Percentiles rank a stretch among this genome's conserved stretches.
Conservation (phyloP, 441 rosid species). For the Hura crepitans region DNA sequence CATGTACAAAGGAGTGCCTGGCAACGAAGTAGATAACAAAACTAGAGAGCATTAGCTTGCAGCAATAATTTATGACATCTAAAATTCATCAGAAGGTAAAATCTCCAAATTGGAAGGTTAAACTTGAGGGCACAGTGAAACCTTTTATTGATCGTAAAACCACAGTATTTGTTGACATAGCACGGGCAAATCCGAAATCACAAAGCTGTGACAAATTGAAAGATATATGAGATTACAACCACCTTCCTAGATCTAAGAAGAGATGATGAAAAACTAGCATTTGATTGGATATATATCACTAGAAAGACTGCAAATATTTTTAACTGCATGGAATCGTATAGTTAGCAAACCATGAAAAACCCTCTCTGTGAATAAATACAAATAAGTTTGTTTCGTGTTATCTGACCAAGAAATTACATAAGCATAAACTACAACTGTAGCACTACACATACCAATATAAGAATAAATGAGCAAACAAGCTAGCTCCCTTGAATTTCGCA, state of each 20-base stretch:
- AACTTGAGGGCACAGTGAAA: conserved; percentile 22
- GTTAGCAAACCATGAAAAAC: neutral
- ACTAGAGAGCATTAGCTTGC: neutral
- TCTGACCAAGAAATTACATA: neutral
- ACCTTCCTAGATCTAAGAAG: neutral
- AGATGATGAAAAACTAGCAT: conserved; percentile 4
- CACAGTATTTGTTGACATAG: conserved; percentile 96
- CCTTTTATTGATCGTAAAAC: conserved; percentile 97
- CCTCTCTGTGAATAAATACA: neutral
- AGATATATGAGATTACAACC: conserved; percentile 13
- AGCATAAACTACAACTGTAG: neutral
- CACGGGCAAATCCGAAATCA: conserved; percentile 99
- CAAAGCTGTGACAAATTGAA: conserved; percentile 60
- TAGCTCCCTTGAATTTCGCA: conserved; percentile 2
- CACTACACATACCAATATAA: neutral
- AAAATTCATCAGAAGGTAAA: conserved; percentile 1
- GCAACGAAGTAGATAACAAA: conserved; percentile 18
- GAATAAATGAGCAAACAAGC: neutral
- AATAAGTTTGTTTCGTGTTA: neutral
- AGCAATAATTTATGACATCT: neutral
- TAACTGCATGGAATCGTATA: neutral
- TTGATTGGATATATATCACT: neutral
- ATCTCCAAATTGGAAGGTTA: neutral
- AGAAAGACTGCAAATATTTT: neutral
- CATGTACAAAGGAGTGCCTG: conserved; percentile 97